These are phyloP conservation scores for Apiotrichum sp. DNA, from an alignment of 1,284 basidiomycete species.

Conservation along the genomic window DNA sequence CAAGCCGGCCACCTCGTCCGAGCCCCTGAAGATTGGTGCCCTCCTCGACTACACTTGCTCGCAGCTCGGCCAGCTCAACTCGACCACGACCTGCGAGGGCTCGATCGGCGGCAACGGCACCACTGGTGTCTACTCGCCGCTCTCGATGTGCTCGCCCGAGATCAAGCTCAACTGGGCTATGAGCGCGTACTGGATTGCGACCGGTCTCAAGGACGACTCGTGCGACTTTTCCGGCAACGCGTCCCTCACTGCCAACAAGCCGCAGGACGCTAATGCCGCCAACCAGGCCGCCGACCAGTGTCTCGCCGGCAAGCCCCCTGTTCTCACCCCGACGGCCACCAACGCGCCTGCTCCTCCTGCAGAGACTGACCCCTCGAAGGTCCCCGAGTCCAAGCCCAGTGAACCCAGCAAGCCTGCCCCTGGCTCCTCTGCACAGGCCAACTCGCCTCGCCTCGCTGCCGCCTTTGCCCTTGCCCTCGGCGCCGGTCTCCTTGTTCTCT, in stretches of 20 bases:
- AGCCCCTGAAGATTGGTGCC: constrained; percentile 61
- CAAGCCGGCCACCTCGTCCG: constrained; percentile 58
- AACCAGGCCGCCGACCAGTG: constrained; percentile 6
- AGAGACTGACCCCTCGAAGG: not conserved
- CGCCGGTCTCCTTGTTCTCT: not conserved
- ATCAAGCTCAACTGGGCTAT: constrained; percentile 78
- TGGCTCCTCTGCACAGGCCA: too few species aligned
- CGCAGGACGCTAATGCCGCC: constrained; percentile 2
- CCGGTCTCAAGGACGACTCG: constrained; percentile 52
- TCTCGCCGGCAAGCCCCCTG: constrained; percentile 4
- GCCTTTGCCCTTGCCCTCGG: not conserved
- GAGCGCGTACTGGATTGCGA: constrained; percentile 66
- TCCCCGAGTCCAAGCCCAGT: not conserved
- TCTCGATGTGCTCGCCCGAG: constrained; percentile 62
- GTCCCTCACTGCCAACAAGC: constrained; percentile 54
- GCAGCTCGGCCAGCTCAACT: constrained; percentile 58
- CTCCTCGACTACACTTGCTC: constrained; percentile 63
- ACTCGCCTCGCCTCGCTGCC: not conserved
- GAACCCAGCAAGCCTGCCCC: too few species aligned
- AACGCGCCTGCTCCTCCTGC: not conserved
- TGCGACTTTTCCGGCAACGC: constrained; percentile 71
- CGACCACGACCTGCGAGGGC: constrained; percentile 53
- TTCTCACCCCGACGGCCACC: constrained; percentile 9
- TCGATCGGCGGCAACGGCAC: constrained; percentile 67
- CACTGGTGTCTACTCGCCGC: constrained; percentile 65